phyloP scores from a whole-genome alignment of 2,329 filamentous ascomycete species.

The Eutypa lata region DNA sequence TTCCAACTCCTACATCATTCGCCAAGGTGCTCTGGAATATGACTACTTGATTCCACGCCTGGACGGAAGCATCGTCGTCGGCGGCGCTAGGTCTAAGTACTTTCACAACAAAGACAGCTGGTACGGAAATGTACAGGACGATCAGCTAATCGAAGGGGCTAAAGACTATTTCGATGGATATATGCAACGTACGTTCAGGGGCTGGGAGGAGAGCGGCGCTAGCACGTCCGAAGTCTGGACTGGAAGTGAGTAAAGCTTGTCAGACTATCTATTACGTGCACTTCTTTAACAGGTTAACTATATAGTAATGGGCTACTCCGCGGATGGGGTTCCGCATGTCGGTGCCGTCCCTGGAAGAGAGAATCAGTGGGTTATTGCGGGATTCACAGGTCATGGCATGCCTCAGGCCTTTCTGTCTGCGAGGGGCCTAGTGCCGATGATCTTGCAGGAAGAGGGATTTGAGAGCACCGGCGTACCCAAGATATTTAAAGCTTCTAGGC shows the following conservation, averaged over 20 bases:
- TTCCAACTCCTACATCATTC: conserved; percentile 18
- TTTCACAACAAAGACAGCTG: conserved; percentile 32
- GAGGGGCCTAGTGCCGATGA: conserved; percentile 33
- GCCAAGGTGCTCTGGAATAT: conserved; percentile 15
- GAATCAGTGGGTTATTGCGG: conserved; percentile 33
- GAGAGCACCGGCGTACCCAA: conserved; percentile 27
- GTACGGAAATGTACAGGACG: conserved; percentile 42
- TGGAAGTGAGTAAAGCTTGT: conserved; percentile 29
- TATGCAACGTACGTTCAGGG: conserved; percentile 42
- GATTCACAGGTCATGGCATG: conserved; percentile 43
- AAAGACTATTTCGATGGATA: conserved; percentile 40
- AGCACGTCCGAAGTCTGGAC: conserved; percentile 38
- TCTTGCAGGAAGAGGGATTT: conserved; percentile 21
- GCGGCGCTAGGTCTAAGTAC: conserved; percentile 36
- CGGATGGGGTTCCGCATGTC: conserved; percentile 20
- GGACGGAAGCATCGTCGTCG: conserved; percentile 41
- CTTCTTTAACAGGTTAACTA: not conserved
- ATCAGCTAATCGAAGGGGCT: conserved; percentile 34
- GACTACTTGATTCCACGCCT: conserved; percentile 38
- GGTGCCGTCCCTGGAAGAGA: conserved; percentile 31
- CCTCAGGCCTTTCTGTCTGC: conserved; percentile 31
- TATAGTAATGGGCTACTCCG: conserved; percentile 4
- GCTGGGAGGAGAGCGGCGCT: conserved; percentile 42
- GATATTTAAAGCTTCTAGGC: conserved; percentile 16
- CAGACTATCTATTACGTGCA: not conserved